These are phyloP conservation scores for Metschnikowia bowlesiae DNA, from an alignment of 805 yeast species.

Conservation along the genomic window DNA sequence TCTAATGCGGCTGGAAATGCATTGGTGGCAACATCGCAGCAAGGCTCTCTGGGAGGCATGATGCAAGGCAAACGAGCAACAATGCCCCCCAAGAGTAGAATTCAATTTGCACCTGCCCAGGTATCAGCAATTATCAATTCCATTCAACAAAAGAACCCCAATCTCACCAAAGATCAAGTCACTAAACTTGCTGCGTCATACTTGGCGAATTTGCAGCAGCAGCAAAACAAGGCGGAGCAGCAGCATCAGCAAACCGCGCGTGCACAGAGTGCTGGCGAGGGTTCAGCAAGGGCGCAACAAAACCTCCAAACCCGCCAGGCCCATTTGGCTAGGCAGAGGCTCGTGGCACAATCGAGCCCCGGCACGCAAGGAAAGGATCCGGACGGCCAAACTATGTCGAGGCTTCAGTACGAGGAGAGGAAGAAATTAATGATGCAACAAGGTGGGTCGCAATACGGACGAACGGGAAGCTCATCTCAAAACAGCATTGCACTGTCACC, in stretches of 20 bases:
- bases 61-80: conserved; percentile 8
- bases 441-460: conserved; percentile 11
- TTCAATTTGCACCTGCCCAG: conserved; percentile 55
- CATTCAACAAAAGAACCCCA: conserved; percentile 64
- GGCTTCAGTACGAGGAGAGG: conserved; percentile 34
- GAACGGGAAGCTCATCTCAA: not conserved
- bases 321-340: conserved; percentile 10
- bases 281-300: conserved; percentile 9
- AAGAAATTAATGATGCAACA: conserved; percentile 33
- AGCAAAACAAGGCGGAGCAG: conserved; percentile 32
- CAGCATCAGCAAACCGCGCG: conserved; percentile 11
- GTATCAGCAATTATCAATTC: conserved; percentile 62
- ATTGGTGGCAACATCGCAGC: not conserved
- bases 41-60: not conserved
- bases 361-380: conserved; percentile 11
- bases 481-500: not conserved
- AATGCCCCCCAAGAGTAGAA: conserved; percentile 24
- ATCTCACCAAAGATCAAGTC: conserved; percentile 57
- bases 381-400: conserved; percentile 24
- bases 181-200: conserved; percentile 63
- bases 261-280: conserved; percentile 12
- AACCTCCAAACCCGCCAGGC: conserved; percentile 14
- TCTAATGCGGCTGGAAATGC: not conserved
- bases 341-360: conserved; percentile 10
- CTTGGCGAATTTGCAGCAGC: conserved; percentile 53